These are phyloP conservation scores for Pisolithus marmoratus DNA, from an alignment of 768 basidiomycete genomes.

Conservation along the genomic window DNA sequence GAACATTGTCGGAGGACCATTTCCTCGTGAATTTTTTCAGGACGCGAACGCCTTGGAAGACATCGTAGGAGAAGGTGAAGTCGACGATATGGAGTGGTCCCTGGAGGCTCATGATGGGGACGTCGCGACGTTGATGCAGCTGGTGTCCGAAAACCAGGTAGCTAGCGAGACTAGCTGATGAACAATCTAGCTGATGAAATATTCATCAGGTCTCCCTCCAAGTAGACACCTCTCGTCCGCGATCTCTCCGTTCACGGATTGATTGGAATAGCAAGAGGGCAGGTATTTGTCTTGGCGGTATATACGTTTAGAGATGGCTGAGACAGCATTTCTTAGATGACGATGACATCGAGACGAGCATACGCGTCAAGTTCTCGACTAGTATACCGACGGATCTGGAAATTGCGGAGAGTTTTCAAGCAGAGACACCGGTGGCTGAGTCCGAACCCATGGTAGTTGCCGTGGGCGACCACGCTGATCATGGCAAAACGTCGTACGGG, in stretches of 20 bases:
- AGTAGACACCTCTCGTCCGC: constrained; percentile 60
- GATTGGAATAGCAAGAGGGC: constrained; percentile 92
- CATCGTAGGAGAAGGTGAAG: constrained; percentile 40
- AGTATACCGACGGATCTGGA: constrained; percentile 8
- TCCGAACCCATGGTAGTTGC: constrained; percentile 7
- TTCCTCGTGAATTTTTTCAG: constrained; percentile 60
- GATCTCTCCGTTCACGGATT: constrained; percentile 46
- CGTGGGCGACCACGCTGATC: constrained; percentile 18
- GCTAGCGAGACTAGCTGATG: constrained; percentile 6
- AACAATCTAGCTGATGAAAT: neutral
- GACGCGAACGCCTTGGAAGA: constrained; percentile 67
- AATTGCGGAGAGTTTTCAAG: constrained; percentile 7
- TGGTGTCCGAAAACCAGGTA: constrained; percentile 81
- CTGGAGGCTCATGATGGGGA: constrained; percentile 78
- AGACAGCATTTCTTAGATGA: constrained; percentile 49
- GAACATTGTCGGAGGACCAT: constrained; percentile 57
- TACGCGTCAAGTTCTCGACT: constrained; percentile 41
- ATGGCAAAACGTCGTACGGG: constrained; percentile 41
- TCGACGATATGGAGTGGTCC: constrained; percentile 73
- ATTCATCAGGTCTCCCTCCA: constrained; percentile 58
- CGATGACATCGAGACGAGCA: constrained; percentile 71
- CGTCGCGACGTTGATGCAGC: constrained; percentile 64
- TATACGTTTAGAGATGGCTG: neutral
- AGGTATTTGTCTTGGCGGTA: constrained; percentile 38
- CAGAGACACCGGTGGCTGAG: constrained; percentile 9